A percentile compares a stretch with the other conserved stretches of the same genome.
phyloP scores from a whole-genome alignment of 176 grass and related monocot genomes.

The Musa troglodytarum region DNA sequence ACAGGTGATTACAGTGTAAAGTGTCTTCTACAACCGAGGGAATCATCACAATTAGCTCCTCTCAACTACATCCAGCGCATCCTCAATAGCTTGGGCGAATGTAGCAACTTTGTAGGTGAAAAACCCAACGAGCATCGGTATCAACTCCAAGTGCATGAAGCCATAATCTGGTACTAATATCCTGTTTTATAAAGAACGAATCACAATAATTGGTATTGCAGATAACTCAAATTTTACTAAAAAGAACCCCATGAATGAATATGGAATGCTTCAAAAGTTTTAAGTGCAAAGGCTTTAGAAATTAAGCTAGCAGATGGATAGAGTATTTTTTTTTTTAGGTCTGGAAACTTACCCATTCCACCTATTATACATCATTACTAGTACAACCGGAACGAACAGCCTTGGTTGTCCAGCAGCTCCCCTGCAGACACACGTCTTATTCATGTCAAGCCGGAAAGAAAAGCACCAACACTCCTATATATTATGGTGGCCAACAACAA shows the following conservation, averaged over 20 bases:
- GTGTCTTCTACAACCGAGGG: not conserved
- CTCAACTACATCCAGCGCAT: conserved; percentile 31
- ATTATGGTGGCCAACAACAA: too few relatives aligned
- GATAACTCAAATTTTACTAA: too few relatives aligned
- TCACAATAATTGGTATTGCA: not conserved
- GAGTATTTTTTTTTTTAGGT: not conserved
- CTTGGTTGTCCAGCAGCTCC: conserved; percentile 80
- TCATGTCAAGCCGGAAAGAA: too few relatives aligned
- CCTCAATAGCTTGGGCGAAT: conserved; percentile 71
- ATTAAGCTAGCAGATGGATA: not conserved
- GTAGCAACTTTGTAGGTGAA: conserved; percentile 91
- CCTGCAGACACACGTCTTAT: conserved; percentile 35
- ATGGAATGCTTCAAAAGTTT: not conserved
- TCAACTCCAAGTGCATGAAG: conserved; percentile 86
- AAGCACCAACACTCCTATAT: too few relatives aligned
- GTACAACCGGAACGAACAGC: conserved; percentile 65
- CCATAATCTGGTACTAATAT: conserved; percentile 78
- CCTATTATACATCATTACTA: conserved; percentile 84
- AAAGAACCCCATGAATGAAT: too few relatives aligned
- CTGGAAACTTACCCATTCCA: conserved; percentile 74
- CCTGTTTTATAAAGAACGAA: conserved; percentile 24
- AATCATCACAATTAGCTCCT: not conserved
- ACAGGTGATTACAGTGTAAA: not conserved
- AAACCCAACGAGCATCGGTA: conserved; percentile 91
- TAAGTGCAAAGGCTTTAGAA: not conserved